Conservation (phyloP, 2,329 filamentous ascomycete genomes). For the Epichloe scottii region DNA sequence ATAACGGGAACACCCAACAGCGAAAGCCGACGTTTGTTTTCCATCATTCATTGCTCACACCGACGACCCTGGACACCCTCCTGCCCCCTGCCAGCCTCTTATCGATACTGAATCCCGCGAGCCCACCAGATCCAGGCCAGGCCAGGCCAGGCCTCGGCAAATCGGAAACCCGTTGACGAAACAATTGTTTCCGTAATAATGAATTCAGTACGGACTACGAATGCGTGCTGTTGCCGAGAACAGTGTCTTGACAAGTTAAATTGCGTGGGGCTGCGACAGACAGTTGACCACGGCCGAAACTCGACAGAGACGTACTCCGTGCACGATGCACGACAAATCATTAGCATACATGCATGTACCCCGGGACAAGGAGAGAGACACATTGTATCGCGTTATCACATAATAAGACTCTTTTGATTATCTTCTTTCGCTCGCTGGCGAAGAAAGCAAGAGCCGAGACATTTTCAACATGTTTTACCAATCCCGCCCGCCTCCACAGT, state of each 20-base stretch:
- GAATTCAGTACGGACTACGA: background rate
- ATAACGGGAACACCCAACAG: background rate
- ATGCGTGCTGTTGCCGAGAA: background rate
- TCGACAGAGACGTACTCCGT: too few species aligned
- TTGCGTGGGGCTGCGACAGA: background rate
- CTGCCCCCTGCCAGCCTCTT: background rate
- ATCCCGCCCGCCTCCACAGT: background rate
- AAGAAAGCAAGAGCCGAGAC: conserved; percentile 1
- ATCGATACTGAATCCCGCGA: background rate
- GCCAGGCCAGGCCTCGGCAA: background rate
- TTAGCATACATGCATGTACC: background rate
- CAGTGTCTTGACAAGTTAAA: background rate
- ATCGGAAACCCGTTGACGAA: background rate
- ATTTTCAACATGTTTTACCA: background rate
- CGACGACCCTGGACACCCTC: background rate
- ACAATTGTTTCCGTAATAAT: background rate
- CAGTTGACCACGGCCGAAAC: background rate
- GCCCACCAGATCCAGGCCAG: background rate
- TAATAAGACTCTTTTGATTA: background rate
- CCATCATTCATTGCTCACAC: background rate
- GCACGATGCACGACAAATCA: background rate
- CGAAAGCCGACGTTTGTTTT: background rate
- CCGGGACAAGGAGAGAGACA: background rate
- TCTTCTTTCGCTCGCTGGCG: background rate
- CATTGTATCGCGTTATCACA: background rate